Base-by-base conservation (phyloP, 768 basidiomycete genomes). In the Phaffia australis region DNA sequence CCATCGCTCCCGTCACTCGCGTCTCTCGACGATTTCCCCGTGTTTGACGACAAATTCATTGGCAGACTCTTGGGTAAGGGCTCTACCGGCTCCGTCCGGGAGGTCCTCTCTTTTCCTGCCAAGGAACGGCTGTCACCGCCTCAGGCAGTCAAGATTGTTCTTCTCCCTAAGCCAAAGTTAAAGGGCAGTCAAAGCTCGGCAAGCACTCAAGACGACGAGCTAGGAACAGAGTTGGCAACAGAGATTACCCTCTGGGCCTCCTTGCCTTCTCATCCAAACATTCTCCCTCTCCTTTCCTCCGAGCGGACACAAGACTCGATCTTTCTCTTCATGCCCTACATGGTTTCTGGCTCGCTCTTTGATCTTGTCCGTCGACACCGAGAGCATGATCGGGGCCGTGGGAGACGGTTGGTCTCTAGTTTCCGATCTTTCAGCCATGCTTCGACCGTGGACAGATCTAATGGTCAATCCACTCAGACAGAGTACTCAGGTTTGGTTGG, bases 281-380 rank as follows among this genome's bases (percentile, higher is more conserved):
- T 92, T 69, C 82, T 95, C 19, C 90, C 91, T 15, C 83, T 94
- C 54, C 89, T 92, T 74, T 79, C 83, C 52, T 77, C 78, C 21
- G 77, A 81, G 61, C 82, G 85, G 71, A 82, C 83, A 0, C 69
- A 80, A 52, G 82, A 82, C 66, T 84, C 86, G 60, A 84, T 86
- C 72, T 91, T 83, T 73, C 87, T 89, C 76, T 82, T 93, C 77
- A 93, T 85, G 35, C 81, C 89, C 3, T 83, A 82, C 70, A 93
- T 90, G 72, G 87, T 88, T 16, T 87, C 87, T 21, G 89, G 90
- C 9, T 87, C 87, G 3, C 81, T 95, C 54, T 87, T 86, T 72
- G 86, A 90, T 73, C 87, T 89, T 66, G 55, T 77, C 9, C 62
- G 70, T 48, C 51, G 75, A n/a, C 62, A 69, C 25, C 42, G 58